Percentiles rank a stretch among this genome's conserved stretches.
These are phyloP conservation scores for Luvunga scandens DNA, from an alignment of 345 rosid genomes.

Conservation along the genomic window DNA sequence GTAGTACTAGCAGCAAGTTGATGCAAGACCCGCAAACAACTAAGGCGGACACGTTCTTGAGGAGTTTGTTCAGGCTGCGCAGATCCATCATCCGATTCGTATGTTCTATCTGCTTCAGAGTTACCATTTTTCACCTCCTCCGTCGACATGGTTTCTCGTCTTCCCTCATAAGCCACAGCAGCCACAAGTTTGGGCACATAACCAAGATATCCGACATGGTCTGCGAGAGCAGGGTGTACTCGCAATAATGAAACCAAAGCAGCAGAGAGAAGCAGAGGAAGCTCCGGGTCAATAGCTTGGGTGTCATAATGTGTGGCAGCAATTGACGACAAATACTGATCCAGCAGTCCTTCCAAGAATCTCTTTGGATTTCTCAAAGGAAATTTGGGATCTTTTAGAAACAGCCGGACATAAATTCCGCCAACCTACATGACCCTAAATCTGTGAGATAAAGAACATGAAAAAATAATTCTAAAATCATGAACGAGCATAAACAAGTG, in stretches of 20 bases:
- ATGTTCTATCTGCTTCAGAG: constrained; percentile 35
- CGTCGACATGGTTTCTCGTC: constrained; percentile 88
- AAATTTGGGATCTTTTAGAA: constrained; percentile 95
- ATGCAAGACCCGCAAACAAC: constrained; percentile 95
- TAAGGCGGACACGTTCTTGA: constrained; percentile 95
- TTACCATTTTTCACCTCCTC: constrained; percentile 56
- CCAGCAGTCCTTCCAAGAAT: constrained; percentile 95
- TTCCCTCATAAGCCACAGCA: constrained; percentile 95
- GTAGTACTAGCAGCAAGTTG: constrained; percentile 96
- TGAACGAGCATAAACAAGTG: constrained; percentile 4
- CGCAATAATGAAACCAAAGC: constrained; percentile 97
- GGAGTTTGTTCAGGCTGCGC: constrained; percentile 69
- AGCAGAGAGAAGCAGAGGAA: constrained; percentile 94
- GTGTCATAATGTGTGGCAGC: constrained; percentile 87
- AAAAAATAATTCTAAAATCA: neutral
- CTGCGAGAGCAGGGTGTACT: constrained; percentile 97
- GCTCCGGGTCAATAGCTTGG: constrained; percentile 83
- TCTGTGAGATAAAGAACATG: constrained; percentile 11
- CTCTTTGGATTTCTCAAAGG: constrained; percentile 95
- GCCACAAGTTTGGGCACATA: constrained; percentile 97
- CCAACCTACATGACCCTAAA: constrained; percentile 66
- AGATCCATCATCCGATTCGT: constrained; percentile 58
- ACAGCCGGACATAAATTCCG: constrained; percentile 90
- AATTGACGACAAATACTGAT: constrained; percentile 90
- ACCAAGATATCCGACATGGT: constrained; percentile 97